These are phyloP conservation scores for Dendrocalamus sinicus DNA, from an alignment of 176 grass and related monocot genomes.

Conservation along the genomic window DNA sequence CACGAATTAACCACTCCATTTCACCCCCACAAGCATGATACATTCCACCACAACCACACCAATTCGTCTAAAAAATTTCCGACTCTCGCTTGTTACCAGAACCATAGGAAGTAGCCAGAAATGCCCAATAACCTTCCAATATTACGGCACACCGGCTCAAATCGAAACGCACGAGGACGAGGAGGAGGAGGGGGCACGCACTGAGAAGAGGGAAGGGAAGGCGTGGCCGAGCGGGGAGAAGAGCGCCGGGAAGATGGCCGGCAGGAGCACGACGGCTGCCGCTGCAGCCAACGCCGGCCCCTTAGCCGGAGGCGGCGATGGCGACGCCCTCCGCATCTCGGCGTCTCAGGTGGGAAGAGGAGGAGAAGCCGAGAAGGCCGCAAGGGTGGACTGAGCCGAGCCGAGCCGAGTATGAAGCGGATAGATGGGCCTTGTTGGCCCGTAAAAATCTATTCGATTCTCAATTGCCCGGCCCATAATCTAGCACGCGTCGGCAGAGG, in stretches of 20 bases:
- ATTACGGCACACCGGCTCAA: neutral
- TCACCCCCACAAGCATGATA: neutral
- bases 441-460: neutral
- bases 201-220: conserved; percentile 83
- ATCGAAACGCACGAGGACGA: neutral
- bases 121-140: neutral
- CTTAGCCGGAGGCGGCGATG: conserved; percentile 28
- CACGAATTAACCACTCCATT: conserved; percentile 6
- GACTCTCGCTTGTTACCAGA: neutral
- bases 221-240: conserved; percentile 64
- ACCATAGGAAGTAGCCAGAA: neutral
- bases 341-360: conserved; percentile 14
- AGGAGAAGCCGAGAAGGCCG: conserved; percentile 18
- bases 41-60: neutral
- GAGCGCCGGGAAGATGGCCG: conserved; percentile 54
- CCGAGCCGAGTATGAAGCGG: neutral
- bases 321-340: conserved; percentile 47
- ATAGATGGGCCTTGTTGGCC: neutral
- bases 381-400: neutral
- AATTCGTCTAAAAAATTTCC: neutral
- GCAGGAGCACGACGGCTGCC: conserved; percentile 59
- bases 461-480: no score
- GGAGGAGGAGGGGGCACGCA: conserved; percentile 7
- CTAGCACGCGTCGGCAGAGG: no score
- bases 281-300: conserved; percentile 39